A percentile compares a stretch with the other conserved stretches of the same genome.
phyloP scores from a whole-genome alignment of 1,139 yeast species.

The Suhomyces bokatorum region DNA sequence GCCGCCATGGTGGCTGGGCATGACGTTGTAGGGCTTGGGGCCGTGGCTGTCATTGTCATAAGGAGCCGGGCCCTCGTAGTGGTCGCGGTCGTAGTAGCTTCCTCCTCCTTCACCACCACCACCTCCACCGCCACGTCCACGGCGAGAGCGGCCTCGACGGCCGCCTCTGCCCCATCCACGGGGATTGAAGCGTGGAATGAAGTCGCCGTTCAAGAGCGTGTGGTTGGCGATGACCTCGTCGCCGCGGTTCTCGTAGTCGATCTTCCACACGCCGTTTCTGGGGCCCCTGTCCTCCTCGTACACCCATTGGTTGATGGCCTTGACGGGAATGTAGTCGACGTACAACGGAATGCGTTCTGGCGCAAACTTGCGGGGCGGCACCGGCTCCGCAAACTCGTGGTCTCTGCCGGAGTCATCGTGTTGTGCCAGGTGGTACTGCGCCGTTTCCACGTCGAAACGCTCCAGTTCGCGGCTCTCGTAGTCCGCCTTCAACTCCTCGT shows the following conservation, averaged over 20 bases:
- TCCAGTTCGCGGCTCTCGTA: constrained; percentile 25
- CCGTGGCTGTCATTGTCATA: constrained; percentile 11
- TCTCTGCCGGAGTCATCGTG: no score
- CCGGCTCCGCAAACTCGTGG: constrained; percentile 9
- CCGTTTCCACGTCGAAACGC: constrained; percentile 23
- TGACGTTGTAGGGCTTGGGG: constrained; percentile 16
- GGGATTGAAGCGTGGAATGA: constrained; percentile 25
- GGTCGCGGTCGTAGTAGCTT: constrained; percentile 7
- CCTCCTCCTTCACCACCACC: constrained; percentile 6
- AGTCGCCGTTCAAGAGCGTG: constrained; percentile 39
- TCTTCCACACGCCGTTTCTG: constrained; percentile 45
- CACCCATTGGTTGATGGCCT: constrained; percentile 48
- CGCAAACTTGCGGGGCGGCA: constrained; percentile 21
- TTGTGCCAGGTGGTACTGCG: constrained; percentile 20
- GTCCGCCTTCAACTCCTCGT: constrained; percentile 22
- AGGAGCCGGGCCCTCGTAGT: constrained; percentile 13
- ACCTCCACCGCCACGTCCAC: constrained; percentile 10
- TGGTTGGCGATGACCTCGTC: constrained; percentile 42
- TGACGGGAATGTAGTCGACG: constrained; percentile 48
- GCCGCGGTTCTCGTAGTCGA: constrained; percentile 33
- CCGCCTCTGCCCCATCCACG: constrained; percentile 15
- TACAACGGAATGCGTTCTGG: constrained; percentile 32
- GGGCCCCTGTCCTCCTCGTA: constrained; percentile 50
- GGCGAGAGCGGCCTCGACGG: constrained; percentile 4
- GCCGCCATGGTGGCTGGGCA: constrained; percentile 17